phyloP scores from a whole-genome alignment of 2,329 filamentous ascomycete genomes.

The Rutstroemia sp. region DNA sequence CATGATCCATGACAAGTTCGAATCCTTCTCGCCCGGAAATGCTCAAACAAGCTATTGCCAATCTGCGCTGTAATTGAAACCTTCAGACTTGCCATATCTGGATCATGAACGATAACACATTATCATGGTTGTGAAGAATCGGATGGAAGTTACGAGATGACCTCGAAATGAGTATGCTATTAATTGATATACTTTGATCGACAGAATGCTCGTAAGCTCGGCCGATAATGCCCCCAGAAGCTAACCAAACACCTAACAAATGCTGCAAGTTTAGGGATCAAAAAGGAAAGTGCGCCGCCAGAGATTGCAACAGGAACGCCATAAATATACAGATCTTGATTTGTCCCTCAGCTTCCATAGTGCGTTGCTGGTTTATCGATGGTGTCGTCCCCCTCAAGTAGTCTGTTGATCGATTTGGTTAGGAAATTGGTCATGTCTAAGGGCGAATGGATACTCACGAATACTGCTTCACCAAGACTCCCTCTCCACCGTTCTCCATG shows the following conservation, averaged over 20 bases:
- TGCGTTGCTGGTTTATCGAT: conserved; percentile 27
- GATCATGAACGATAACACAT: not conserved
- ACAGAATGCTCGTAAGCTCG: conserved; percentile 8
- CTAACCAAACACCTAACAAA: conserved; percentile 8
- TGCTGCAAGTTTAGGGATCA: not conserved
- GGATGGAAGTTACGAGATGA: not conserved
- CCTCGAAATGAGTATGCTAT: not conserved
- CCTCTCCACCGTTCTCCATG: conserved; percentile 89
- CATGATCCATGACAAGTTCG: not conserved
- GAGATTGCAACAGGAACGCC: conserved; percentile 2
- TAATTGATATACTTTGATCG: conserved; percentile 2
- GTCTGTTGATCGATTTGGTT: conserved; percentile 15
- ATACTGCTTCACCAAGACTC: conserved; percentile 82
- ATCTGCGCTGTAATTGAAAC: not conserved
- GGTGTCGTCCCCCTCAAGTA: conserved; percentile 29
- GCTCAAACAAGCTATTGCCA: not conserved
- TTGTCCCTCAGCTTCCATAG: conserved; percentile 17
- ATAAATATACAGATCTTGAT: conserved; percentile 1
- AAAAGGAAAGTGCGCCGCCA: not conserved
- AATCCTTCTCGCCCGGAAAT: conserved; percentile 4
- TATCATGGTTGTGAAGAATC: not conserved
- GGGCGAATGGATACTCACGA: conserved; percentile 56
- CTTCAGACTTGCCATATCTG: not conserved
- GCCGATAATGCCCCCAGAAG: conserved; percentile 1
- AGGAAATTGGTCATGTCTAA: not conserved